A percentile compares a stretch with the other conserved stretches of the same genome.
phyloP scores from a whole-genome alignment of 495 filamentous ascomycete species.

The Rusavskia elegans region DNA sequence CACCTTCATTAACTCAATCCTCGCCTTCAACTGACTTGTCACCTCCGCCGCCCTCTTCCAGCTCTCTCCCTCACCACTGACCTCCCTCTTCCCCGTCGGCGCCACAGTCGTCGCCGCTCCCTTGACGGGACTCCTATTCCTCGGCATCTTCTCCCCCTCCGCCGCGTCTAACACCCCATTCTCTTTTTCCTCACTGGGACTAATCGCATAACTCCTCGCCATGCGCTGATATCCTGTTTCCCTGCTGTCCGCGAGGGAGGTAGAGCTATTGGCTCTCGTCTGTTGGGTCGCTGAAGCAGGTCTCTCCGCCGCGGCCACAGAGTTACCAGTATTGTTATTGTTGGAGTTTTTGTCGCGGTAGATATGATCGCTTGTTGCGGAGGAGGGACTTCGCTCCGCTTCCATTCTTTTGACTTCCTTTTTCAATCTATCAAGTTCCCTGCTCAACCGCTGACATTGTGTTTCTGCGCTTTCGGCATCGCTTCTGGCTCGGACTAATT shows the following conservation, averaged over 20 bases:
- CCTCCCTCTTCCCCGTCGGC: constrained; percentile 11
- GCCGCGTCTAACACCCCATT: constrained; percentile 31
- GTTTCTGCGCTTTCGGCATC: constrained; percentile 83
- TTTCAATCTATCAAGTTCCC: constrained; percentile 87
- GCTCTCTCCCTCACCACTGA: constrained; percentile 53
- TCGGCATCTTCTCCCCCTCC: constrained; percentile 16
- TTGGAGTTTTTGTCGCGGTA: constrained; percentile 33
- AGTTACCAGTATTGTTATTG: constrained; percentile 2
- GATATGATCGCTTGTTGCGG: constrained; percentile 28
- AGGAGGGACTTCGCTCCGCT: constrained; percentile 17
- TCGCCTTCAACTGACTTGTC: constrained; percentile 86
- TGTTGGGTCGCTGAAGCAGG: neutral
- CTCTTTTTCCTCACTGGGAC: constrained; percentile 71
- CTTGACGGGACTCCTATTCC: constrained; percentile 16
- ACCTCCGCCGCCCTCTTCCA: constrained; percentile 99
- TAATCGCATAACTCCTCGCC: constrained; percentile 53
- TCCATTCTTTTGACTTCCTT: constrained; percentile 37
- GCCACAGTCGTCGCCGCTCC: neutral
- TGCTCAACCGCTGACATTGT: constrained; percentile 60
- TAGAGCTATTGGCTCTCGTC: constrained; percentile 43
- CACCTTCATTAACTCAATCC: constrained; percentile 84
- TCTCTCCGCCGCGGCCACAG: neutral
- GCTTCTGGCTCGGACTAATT: constrained; percentile 76
- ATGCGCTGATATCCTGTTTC: neutral
- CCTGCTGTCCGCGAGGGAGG: neutral